Evolutionary conservation across 2,329 filamentous ascomycete species (phyloP).

Genomic region (Xylariaceae sp.): DNA sequence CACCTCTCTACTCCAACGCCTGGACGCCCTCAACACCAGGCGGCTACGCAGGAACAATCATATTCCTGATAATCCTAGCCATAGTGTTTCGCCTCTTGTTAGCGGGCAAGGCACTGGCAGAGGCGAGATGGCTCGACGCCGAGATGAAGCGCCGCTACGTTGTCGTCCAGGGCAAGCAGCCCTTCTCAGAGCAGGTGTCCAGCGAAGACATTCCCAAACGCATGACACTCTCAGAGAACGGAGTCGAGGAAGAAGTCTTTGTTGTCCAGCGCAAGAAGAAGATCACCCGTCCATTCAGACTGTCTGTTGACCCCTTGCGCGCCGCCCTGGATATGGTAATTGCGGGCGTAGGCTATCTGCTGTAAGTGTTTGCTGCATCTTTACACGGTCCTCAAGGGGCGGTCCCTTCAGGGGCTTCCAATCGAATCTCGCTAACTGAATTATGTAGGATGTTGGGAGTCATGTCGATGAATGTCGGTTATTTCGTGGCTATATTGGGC

Average conservation of each 20-base stretch:
- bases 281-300: constrained; percentile 70
- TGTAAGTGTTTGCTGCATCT: constrained; percentile 26
- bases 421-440: constrained; percentile 2
- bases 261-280: constrained; percentile 60
- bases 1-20: constrained; percentile 53
- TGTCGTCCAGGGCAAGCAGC: constrained; percentile 61
- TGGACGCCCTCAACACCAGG: constrained; percentile 72
- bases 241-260: constrained; percentile 74
- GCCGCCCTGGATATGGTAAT: constrained; percentile 32
- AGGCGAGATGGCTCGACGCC: constrained; percentile 61
- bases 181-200: constrained; percentile 56
- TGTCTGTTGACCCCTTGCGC: constrained; percentile 57
- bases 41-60: constrained; percentile 81
- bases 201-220: constrained; percentile 59
- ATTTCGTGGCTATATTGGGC: constrained; percentile 33
- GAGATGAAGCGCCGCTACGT: constrained; percentile 75
- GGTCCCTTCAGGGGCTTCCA: no score
- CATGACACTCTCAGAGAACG: constrained; percentile 67
- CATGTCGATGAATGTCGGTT: constrained; percentile 35
- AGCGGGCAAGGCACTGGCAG: constrained; percentile 63
- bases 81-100: constrained; percentile 65
- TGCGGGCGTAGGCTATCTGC: constrained; percentile 32
- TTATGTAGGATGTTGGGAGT: constrained; percentile 37
- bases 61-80: constrained; percentile 79
- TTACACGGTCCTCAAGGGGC: no score